Percentiles rank a stretch among this genome's conserved stretches.
Evolutionary conservation across 306 rosid species (phyloP).

Genomic region (Citrullus mucosospermus): DNA sequence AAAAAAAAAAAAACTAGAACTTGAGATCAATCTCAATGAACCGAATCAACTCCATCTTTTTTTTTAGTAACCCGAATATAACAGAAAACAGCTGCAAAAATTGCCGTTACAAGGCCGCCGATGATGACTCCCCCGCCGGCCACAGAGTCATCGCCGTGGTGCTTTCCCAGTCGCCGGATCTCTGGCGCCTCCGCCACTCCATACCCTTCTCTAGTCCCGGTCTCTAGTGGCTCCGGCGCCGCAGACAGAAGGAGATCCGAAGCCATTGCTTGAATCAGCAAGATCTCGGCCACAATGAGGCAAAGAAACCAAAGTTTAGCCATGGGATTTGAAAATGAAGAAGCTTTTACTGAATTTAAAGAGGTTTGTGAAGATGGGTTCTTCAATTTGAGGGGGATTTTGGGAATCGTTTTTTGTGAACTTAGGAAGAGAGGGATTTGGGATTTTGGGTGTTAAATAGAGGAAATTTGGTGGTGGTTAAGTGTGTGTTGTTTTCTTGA

Average conservation of each 20-base stretch:
- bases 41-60: slow-evolving; percentile 18
- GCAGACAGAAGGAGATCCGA: slow-evolving; percentile 14
- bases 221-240: slow-evolving; percentile 14
- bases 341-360: not conserved
- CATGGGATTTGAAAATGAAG: slow-evolving; percentile 17
- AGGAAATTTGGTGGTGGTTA: not conserved
- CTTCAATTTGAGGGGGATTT: not conserved
- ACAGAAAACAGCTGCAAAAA: slow-evolving; percentile 75
- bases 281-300: slow-evolving; percentile 23
- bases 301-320: slow-evolving; percentile 26
- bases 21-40: not conserved
- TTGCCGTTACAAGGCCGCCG: slow-evolving; percentile 68
- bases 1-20: not conserved
- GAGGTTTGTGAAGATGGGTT: not conserved
- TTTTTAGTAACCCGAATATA: slow-evolving; percentile 74
- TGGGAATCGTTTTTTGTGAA: not conserved
- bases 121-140: slow-evolving; percentile 89
- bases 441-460: not conserved
- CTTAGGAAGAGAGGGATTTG: not conserved
- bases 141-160: slow-evolving; percentile 51
- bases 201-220: slow-evolving; percentile 5
- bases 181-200: slow-evolving; percentile 42
- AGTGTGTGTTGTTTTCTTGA: not conserved
- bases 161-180: slow-evolving; percentile 48
- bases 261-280: slow-evolving; percentile 28